Conservation (phyloP, 257 asterid species). For the Scutellaria galericulata region DNA sequence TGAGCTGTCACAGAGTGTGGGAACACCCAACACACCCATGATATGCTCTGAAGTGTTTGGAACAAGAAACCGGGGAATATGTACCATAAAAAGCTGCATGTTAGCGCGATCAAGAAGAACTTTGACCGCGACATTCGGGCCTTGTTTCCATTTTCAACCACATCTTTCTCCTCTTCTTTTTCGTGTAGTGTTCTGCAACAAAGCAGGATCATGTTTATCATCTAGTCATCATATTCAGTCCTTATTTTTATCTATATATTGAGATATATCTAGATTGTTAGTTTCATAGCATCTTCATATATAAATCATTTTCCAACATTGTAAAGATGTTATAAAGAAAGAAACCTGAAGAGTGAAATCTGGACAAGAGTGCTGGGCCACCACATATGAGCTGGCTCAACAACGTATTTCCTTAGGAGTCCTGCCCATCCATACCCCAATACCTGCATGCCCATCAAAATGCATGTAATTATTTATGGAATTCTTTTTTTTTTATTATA, state of each 20-base stretch:
- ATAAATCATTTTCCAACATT: too few relatives aligned
- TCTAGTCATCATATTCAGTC: too few relatives aligned
- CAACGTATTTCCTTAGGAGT: constrained; percentile 79
- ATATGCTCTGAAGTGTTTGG: constrained; percentile 64
- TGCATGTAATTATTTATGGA: neutral
- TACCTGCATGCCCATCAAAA: constrained; percentile 68
- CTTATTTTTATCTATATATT: too few relatives aligned
- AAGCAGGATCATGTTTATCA: neutral
- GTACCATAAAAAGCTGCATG: constrained; percentile 74
- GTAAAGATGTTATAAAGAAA: constrained; percentile 1
- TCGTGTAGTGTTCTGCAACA: constrained; percentile 69
- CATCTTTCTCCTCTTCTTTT: constrained; percentile 41
- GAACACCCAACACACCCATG: constrained; percentile 85
- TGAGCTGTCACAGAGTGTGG: constrained; percentile 82
- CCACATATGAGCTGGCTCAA: constrained; percentile 97
- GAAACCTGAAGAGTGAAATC: constrained; percentile 75
- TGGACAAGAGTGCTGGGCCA: constrained; percentile 92
- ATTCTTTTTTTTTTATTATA: neutral
- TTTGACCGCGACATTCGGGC: constrained; percentile 55
- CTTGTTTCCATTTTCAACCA: constrained; percentile 28
- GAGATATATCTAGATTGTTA: too few relatives aligned
- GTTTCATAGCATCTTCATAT: too few relatives aligned
- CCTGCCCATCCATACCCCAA: constrained; percentile 95
- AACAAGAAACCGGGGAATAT: constrained; percentile 68
- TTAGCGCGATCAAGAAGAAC: constrained; percentile 65